These are phyloP conservation scores for Alternaria burnsii DNA, from an alignment of 2,329 filamentous ascomycete genomes.

Conservation along the genomic window DNA sequence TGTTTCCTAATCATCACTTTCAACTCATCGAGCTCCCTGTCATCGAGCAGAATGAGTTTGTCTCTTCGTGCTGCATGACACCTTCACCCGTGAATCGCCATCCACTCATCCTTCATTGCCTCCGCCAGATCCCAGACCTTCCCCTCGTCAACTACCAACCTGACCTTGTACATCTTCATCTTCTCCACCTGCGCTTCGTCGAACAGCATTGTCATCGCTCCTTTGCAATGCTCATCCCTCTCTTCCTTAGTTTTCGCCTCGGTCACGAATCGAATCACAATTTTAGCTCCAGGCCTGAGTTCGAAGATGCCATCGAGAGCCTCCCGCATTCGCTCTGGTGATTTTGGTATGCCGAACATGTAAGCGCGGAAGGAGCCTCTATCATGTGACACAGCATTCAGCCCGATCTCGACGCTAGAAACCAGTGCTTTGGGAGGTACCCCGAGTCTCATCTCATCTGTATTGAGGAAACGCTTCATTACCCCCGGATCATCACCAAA, in stretches of 20 bases:
- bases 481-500: slow-evolving; percentile 28
- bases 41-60: background rate
- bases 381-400: slow-evolving; percentile 28
- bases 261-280: slow-evolving; percentile 25
- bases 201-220: slow-evolving; percentile 17
- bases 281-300: slow-evolving; percentile 21
- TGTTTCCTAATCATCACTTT: background rate
- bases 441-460: slow-evolving; percentile 23
- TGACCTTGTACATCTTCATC: slow-evolving; percentile 17
- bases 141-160: slow-evolving; percentile 26
- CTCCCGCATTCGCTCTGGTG: slow-evolving; percentile 24
- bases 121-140: slow-evolving; percentile 15
- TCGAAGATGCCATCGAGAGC: slow-evolving; percentile 25
- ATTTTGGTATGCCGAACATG: slow-evolving; percentile 28
- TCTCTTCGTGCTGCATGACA: background rate
- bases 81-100: slow-evolving; percentile 8
- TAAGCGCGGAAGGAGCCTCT: slow-evolving; percentile 31
- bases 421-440: slow-evolving; percentile 22
- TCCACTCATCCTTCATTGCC: slow-evolving; percentile 12
- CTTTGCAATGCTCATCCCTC: slow-evolving; percentile 19
- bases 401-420: slow-evolving; percentile 20
- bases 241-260: slow-evolving; percentile 20
- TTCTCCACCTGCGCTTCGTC: slow-evolving; percentile 13
- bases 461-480: slow-evolving; percentile 25
- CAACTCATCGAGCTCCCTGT: background rate